A percentile compares a stretch with the other conserved stretches of the same genome.
phyloP scores from a whole-genome alignment of 2,329 filamentous ascomycete species.

The Zasmidium cellare region DNA sequence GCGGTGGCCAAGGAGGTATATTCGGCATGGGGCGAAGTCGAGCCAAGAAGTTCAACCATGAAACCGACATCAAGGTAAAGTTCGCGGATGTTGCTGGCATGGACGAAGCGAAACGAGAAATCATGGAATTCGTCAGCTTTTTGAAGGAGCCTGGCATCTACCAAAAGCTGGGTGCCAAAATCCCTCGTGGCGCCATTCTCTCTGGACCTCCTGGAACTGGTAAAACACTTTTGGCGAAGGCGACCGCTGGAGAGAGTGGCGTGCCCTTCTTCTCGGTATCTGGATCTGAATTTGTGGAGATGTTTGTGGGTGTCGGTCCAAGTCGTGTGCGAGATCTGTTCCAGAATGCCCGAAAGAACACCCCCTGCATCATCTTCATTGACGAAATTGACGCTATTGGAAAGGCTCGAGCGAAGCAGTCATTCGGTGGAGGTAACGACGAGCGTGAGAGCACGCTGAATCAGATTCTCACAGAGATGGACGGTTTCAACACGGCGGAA shows the following conservation, averaged over 20 bases:
- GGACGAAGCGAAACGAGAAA: constrained; percentile 97
- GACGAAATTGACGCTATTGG: constrained; percentile 99
- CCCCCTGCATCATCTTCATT: constrained; percentile 98
- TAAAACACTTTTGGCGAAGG: constrained; percentile 96
- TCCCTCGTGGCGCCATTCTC: constrained; percentile 92
- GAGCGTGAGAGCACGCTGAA: constrained; percentile 96
- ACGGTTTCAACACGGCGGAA: constrained; percentile 95
- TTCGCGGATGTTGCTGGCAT: constrained; percentile 96
- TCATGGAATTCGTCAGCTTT: constrained; percentile 99
- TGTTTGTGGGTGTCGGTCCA: constrained; percentile 98
- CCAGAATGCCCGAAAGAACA: constrained; percentile 89
- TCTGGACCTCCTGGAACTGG: constrained; percentile 97
- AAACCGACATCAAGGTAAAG: constrained; percentile 94
- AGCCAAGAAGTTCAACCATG: constrained; percentile 96
- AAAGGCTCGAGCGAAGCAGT: constrained; percentile 79
- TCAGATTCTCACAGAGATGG: constrained; percentile 98
- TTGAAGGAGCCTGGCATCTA: constrained; percentile 90
- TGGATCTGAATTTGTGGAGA: constrained; percentile 98
- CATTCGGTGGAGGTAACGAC: constrained; percentile 88
- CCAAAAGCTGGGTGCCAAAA: constrained; percentile 93
- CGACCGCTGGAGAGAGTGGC: constrained; percentile 92
- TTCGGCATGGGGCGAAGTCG: constrained; percentile 96
- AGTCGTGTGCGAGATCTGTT: constrained; percentile 95
- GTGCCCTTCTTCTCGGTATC: constrained; percentile 99
- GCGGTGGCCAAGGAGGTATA: constrained; percentile 69